These are phyloP conservation scores for Albizia julibrissin DNA, from an alignment of 306 rosid species.

Conservation along the genomic window DNA sequence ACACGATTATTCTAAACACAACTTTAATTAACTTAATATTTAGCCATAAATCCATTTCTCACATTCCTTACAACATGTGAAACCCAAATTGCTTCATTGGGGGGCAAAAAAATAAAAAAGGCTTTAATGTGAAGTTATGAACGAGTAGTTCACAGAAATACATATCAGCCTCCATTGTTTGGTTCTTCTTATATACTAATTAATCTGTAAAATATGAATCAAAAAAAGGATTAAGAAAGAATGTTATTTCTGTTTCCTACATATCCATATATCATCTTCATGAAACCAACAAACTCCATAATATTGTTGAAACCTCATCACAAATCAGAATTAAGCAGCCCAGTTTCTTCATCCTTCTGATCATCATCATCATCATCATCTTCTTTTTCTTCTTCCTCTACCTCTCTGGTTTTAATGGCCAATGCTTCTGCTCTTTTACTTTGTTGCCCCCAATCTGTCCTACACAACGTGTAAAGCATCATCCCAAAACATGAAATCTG, in stretches of 20 bases:
- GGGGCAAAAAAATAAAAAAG: background rate
- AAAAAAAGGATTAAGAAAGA: background rate
- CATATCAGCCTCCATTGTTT: background rate
- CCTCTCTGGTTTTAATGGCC: conserved; percentile 17
- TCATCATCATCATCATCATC: background rate
- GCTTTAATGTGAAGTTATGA: background rate
- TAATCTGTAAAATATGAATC: background rate
- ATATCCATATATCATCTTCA: background rate
- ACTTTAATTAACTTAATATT: background rate
- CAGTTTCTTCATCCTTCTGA: conserved; percentile 54
- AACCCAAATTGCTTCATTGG: background rate
- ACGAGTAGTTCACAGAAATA: background rate
- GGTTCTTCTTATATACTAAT: background rate
- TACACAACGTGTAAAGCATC: conserved; percentile 59
- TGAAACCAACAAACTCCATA: background rate
- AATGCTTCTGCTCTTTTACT: conserved; percentile 60
- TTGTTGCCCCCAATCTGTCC: conserved; percentile 77
- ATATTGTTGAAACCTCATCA: conserved; percentile 34
- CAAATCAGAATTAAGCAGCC: conserved; percentile 43
- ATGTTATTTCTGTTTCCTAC: conserved; percentile 12
- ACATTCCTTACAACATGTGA: background rate
- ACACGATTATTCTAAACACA: no score
- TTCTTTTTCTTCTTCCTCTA: conserved; percentile 42
- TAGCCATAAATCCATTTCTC: background rate
- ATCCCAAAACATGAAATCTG: conserved; percentile 65